Conservation (phyloP, 208 protist genomes). For the Acanthamoeba sp. region DNA sequence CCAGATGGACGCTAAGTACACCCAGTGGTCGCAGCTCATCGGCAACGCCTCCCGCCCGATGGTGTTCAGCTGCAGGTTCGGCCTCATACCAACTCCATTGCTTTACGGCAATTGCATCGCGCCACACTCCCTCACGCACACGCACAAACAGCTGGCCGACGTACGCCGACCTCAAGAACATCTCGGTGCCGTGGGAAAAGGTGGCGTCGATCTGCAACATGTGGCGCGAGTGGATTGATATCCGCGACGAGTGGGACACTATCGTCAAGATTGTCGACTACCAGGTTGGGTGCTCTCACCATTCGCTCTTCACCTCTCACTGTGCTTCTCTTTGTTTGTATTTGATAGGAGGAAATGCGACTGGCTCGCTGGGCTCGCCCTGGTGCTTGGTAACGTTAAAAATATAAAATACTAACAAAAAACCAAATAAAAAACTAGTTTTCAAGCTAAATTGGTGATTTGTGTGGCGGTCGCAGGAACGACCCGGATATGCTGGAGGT, state of each 20-base stretch:
- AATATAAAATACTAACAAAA: too few relatives aligned
- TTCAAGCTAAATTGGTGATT: not conserved
- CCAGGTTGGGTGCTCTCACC: too few relatives aligned
- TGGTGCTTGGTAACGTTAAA: slow-evolving; percentile 4
- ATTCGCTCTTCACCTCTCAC: too few relatives aligned
- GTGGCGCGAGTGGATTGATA: slow-evolving; percentile 57
- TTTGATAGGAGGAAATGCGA: not conserved
- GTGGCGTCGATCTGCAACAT: slow-evolving; percentile 42
- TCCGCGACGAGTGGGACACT: slow-evolving; percentile 32
- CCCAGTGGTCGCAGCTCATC: slow-evolving; percentile 37
- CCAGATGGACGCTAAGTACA: slow-evolving; percentile 39
- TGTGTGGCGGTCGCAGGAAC: not conserved
- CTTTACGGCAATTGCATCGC: not conserved
- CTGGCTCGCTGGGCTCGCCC: slow-evolving; percentile 19
- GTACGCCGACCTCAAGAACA: slow-evolving; percentile 40
- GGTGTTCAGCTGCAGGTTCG: slow-evolving; percentile 72
- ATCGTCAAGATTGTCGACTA: slow-evolving; percentile 49
- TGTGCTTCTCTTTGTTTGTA: too few relatives aligned
- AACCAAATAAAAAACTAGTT: too few relatives aligned
- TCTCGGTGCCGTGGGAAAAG: not conserved
- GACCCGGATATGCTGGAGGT: slow-evolving; percentile 70
- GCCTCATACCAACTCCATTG: not conserved
- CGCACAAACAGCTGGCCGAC: slow-evolving; percentile 27
- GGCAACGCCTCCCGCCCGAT: not conserved
- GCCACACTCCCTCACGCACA: not conserved